These are phyloP conservation scores for Hyaloscypha finlandica DNA, from an alignment of 495 filamentous ascomycete genomes.

Conservation along the genomic window DNA sequence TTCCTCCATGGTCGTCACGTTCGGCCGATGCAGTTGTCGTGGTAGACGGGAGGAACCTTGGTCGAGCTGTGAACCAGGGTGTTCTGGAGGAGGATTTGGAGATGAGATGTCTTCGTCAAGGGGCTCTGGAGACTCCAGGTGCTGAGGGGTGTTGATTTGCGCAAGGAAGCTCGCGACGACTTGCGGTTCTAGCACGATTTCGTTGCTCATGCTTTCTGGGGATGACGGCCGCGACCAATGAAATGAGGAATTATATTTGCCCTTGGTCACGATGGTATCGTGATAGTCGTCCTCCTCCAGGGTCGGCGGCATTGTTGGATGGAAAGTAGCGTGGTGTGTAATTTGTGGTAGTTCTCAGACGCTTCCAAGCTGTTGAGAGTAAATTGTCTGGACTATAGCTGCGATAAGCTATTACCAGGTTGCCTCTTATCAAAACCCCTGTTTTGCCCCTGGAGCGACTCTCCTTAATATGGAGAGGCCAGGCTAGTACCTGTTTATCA, in stretches of 20 bases:
- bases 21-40: not conserved
- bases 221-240: conserved; percentile 24
- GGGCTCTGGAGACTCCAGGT: conserved; percentile 28
- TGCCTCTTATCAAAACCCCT: not conserved
- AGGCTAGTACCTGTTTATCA: too few relatives aligned
- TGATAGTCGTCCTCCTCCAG: conserved; percentile 21
- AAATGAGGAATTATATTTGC: conserved; percentile 12
- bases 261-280: conserved; percentile 30
- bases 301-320: conserved; percentile 26
- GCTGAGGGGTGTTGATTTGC: conserved; percentile 25
- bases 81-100: conserved; percentile 9
- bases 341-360: not conserved
- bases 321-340: conserved; percentile 9
- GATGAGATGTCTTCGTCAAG: conserved; percentile 15
- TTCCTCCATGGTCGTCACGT: conserved; percentile 27
- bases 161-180: conserved; percentile 19
- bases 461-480: not conserved
- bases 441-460: not conserved
- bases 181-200: conserved; percentile 16
- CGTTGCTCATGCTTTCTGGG: conserved; percentile 25
- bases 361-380: conserved; percentile 12
- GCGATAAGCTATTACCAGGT: not conserved
- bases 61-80: not conserved
- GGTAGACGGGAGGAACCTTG: not conserved
- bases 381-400: not conserved